Evolutionary conservation across 805 yeast species (phyloP).

Genomic region (Kodamaea kaohsiungensis): DNA sequence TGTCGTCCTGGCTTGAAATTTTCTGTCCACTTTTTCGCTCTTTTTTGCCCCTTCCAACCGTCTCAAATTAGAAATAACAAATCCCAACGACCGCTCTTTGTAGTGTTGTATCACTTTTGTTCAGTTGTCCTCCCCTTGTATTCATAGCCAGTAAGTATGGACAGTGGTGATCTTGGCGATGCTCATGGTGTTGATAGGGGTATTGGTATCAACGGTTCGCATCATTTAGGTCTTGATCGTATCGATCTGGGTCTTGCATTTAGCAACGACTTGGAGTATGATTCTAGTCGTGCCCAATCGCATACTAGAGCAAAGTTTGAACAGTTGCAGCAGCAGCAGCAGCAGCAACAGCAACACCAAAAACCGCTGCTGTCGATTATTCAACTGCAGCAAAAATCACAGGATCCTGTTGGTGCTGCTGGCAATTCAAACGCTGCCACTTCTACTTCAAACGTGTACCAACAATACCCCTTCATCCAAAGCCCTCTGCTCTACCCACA

Average conservation of each 20-base stretch:
- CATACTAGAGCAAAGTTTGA: not conserved
- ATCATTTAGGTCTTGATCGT: not conserved
- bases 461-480: not conserved
- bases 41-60: not conserved
- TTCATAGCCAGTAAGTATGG: not conserved
- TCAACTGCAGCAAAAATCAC: not conserved
- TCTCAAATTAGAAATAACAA: slow-evolving; percentile 3
- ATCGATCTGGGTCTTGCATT: not conserved
- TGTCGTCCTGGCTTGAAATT: not conserved
- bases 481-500: not conserved
- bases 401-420: not conserved
- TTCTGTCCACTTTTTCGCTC: not conserved
- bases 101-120: not conserved
- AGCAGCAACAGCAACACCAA: not conserved
- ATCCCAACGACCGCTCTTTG: not conserved
- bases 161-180: slow-evolving; percentile 3
- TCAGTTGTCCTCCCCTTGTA: not conserved
- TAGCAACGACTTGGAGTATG: not conserved
- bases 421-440: not conserved
- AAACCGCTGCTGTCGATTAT: not conserved
- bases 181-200: not conserved
- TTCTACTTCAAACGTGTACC: not conserved
- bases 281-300: not conserved
- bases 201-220: not conserved
- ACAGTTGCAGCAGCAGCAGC: not conserved